phyloP scores from a whole-genome alignment of 495 filamentous ascomycete genomes.

The Hypoxylon perforatum region DNA sequence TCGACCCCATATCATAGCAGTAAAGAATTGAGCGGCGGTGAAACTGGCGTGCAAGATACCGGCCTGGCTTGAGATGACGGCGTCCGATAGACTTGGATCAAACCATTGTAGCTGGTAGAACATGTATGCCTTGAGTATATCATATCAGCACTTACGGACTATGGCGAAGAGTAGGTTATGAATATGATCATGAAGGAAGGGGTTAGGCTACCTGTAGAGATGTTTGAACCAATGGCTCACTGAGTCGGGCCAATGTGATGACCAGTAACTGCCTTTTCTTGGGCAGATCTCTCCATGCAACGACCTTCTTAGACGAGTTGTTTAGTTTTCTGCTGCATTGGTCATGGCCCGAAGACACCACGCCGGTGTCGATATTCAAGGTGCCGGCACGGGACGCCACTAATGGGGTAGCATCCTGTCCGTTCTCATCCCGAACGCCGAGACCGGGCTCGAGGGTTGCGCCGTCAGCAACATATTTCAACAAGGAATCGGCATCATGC shows the following conservation, averaged over 20 bases:
- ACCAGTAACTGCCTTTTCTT: conserved; percentile 79
- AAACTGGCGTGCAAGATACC: conserved; percentile 83
- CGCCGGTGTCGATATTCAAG: conserved; percentile 34
- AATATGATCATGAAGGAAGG: background rate
- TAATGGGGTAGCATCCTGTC: conserved; percentile 23
- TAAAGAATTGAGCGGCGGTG: conserved; percentile 84
- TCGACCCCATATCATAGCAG: conserved; percentile 86
- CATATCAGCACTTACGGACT: conserved; percentile 20
- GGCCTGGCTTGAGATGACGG: conserved; percentile 78
- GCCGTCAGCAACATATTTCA: conserved; percentile 17
- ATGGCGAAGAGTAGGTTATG: background rate
- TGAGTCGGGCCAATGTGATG: conserved; percentile 77
- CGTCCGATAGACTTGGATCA: conserved; percentile 69
- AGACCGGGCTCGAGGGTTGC: conserved; percentile 17
- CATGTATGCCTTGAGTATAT: conserved; percentile 68
- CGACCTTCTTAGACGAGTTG: conserved; percentile 45
- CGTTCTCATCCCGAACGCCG: conserved; percentile 29
- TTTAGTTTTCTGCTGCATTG: conserved; percentile 18
- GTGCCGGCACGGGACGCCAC: conserved; percentile 27
- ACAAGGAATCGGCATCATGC: conserved; percentile 27
- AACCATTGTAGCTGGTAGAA: conserved; percentile 83
- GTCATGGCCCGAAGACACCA: background rate
- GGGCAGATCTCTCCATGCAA: conserved; percentile 77
- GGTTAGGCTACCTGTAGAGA: conserved; percentile 66
- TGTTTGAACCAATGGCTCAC: conserved; percentile 82